Evolutionary conservation across 768 basidiomycete genomes (phyloP).

Genomic region (Macrolepiota albuminosa): DNA sequence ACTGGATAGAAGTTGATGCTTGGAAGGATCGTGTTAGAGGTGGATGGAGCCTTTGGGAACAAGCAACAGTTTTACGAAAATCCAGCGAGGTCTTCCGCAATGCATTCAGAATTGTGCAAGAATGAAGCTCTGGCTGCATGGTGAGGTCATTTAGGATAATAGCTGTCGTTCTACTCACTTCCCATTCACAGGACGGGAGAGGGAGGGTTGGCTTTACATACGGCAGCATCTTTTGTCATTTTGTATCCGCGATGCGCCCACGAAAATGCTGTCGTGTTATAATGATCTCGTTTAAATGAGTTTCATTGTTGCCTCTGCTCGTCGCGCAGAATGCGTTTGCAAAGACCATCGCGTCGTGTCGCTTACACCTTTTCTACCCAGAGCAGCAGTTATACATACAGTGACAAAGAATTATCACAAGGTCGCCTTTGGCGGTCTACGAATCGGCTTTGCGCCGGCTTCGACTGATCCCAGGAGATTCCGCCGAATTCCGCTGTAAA

Average conservation of each 20-base stretch:
- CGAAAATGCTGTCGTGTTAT: too few relatives aligned
- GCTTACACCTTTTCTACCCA: not conserved
- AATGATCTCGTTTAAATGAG: not conserved
- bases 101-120: not conserved
- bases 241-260: not conserved
- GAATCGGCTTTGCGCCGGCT: not conserved
- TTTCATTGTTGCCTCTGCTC: not conserved
- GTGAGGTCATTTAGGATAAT: not conserved
- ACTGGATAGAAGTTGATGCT: conserved; percentile 9
- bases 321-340: not conserved
- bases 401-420: not conserved
- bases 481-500: not conserved
- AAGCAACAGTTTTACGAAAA: conserved; percentile 5
- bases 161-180: not conserved
- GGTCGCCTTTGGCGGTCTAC: not conserved
- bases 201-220: not conserved
- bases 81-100: conserved; percentile 8
- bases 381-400: not conserved
- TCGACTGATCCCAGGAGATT: too few relatives aligned
- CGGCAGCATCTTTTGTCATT: not conserved
- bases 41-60: conserved; percentile 13
- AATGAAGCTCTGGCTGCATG: not conserved
- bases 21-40: conserved; percentile 13
- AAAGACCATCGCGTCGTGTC: not conserved
- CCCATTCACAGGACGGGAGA: not conserved